Percentiles rank a stretch among this genome's conserved stretches.
Evolutionary conservation across 1,284 basidiomycete genomes (phyloP).

Genomic region (Irpex lacteus): DNA sequence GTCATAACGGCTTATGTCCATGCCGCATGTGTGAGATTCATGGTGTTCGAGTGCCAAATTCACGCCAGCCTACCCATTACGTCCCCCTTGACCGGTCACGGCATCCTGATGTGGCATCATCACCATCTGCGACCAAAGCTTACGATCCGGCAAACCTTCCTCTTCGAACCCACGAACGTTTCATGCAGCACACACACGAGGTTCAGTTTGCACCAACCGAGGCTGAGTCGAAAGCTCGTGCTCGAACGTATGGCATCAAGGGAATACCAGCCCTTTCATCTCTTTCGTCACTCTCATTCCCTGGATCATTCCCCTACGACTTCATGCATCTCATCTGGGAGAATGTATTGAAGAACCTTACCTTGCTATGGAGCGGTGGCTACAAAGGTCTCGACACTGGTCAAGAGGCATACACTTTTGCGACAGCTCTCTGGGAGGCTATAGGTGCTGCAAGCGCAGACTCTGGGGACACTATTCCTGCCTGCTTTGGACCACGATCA

Average conservation of each 20-base stretch:
- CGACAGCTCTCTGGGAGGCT: conserved; percentile 33
- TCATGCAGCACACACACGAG: conserved; percentile 31
- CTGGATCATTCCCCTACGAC: conserved; percentile 41
- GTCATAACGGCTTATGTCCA: conserved; percentile 40
- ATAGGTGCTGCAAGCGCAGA: conserved; percentile 34
- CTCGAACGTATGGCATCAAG: conserved; percentile 40
- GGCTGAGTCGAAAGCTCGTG: conserved; percentile 22
- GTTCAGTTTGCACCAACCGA: conserved; percentile 28
- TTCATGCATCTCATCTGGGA: conserved; percentile 33
- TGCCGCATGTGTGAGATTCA: conserved; percentile 43
- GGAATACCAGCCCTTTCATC: conserved; percentile 31
- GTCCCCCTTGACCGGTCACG: conserved; percentile 28
- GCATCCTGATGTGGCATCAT: conserved; percentile 6
- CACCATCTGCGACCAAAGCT: conserved; percentile 1
- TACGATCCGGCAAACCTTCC: conserved; percentile 38
- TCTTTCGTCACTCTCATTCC: conserved; percentile 36
- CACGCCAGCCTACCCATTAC: conserved; percentile 28
- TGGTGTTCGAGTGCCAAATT: conserved; percentile 30
- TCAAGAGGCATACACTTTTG: conserved; percentile 28
- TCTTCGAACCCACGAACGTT: conserved; percentile 31
- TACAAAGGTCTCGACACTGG: conserved; percentile 38
- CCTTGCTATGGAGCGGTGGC: conserved; percentile 36
- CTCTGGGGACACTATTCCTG: conserved; percentile 34
- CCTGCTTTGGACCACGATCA: conserved; percentile 33
- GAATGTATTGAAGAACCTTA: conserved; percentile 36